A percentile compares a stretch with the other conserved stretches of the same genome.
Evolutionary conservation across 345 rosid species (phyloP).

Genomic region (Eucalyptus dawsonii): DNA sequence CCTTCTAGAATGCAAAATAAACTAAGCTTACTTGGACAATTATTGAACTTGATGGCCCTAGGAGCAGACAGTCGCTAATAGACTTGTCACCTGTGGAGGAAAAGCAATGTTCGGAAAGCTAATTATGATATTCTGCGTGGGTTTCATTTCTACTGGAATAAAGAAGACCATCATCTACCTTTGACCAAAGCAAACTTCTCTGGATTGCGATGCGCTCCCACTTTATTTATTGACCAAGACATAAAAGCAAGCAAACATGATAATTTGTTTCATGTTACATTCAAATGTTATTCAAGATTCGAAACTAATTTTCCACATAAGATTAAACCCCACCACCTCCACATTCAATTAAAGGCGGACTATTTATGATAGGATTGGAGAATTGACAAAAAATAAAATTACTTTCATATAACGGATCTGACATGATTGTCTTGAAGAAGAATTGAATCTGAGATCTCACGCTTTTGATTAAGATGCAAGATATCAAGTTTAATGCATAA

Average conservation of each 20-base stretch:
- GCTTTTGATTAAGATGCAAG: accelerated
- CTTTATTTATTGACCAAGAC: neutral
- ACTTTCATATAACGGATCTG: neutral
- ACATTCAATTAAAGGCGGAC: neutral
- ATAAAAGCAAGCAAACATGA: neutral
- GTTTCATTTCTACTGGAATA: neutral
- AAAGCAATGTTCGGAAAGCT: neutral
- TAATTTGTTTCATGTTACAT: neutral
- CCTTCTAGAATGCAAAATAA: neutral
- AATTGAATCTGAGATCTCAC: accelerated
- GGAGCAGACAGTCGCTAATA: neutral
- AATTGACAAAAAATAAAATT: neutral
- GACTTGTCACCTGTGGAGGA: neutral
- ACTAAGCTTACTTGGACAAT: neutral
- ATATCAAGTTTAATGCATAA: neutral
- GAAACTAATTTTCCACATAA: neutral
- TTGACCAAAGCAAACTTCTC: neutral
- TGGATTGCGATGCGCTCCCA: neutral
- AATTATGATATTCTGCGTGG: neutral
- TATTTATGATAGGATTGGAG: neutral
- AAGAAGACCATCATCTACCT: neutral
- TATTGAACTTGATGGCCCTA: neutral
- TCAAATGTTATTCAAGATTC: neutral
- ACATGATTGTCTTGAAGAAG: neutral
- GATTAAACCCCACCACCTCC: neutral